A percentile compares a stretch with the other conserved stretches of the same genome.
These are phyloP conservation scores for Fusarium praegraminearum DNA, from an alignment of 2,329 filamentous ascomycete genomes.

Conservation along the genomic window DNA sequence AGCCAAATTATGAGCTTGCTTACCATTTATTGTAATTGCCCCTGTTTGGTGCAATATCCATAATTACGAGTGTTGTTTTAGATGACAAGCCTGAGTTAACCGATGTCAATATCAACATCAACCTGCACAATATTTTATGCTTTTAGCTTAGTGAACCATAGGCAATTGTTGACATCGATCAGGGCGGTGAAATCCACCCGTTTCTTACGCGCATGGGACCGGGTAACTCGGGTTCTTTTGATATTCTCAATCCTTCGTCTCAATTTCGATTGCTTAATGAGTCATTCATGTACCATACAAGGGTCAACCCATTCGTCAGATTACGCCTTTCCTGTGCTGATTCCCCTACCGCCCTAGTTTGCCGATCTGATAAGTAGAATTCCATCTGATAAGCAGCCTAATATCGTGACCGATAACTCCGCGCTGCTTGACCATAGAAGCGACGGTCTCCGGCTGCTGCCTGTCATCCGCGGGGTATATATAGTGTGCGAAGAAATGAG, in stretches of 20 bases:
- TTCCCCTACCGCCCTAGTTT: background rate
- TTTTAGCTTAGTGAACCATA: background rate
- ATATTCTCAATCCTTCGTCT: background rate
- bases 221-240: slow-evolving; percentile 15
- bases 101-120: background rate
- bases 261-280: background rate
- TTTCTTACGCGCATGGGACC: background rate
- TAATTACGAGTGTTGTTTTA: background rate
- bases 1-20: too few species aligned
- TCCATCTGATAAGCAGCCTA: slow-evolving; percentile 19
- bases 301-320: background rate
- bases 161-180: background rate
- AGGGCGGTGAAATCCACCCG: background rate
- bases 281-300: background rate
- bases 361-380: slow-evolving; percentile 28
- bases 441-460: background rate
- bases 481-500: accelerated
- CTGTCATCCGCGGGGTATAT: background rate
- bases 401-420: slow-evolving; percentile 32
- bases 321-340: background rate
- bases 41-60: too few species aligned
- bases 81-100: background rate
- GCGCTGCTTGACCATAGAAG: background rate
- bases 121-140: too few species aligned
- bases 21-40: too few species aligned